Base-by-base conservation (phyloP, 2,329 filamentous ascomycete genomes). In the Hawksworthiomyces lignivorus region DNA sequence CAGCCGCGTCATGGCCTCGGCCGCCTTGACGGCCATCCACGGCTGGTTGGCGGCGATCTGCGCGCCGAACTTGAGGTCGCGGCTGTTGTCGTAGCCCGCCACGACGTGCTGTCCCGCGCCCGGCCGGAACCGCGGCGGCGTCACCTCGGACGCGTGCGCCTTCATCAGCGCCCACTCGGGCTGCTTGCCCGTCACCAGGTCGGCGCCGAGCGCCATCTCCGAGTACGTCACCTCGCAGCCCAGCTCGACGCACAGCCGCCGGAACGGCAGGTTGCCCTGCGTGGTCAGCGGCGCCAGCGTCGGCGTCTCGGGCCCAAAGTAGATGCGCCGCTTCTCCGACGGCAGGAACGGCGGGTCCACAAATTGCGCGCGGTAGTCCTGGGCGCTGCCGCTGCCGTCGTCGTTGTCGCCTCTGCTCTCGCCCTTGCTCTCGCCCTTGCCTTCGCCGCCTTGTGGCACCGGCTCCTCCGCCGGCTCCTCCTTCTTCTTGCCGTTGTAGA, bases 201-300 rank as follows among this genome's bases (percentile, higher is more conserved):
- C 89, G 62, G 94, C 68, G 21, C 87, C 82, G 75, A 98, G 85
- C 4, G 90, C 92, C 92, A 98, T 98, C 63, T 98, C 92, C 0
- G 90, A 97, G 68, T 95, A 98, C 0, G 92, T 98, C 36, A 94
- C 72, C 57, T 96, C 84, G 21, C 88, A 89, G 27, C 92, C 92
- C 19, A 97, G 74, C 42, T 89, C 84, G 11, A 87, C 82, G 56
- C 89, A 96, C 22, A 98, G 76, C 37, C 92, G 79, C 43, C 92
- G 82, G 68, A 95, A 98, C 1, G 92, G 92, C 36, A 97, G 72
- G 55, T 98, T 98, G 34, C 92, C 92, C 64, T 97, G 92, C 0
- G 92, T 98, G 1, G 92, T 98, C 36, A 98, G 72, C 27, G 92
- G 92, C 5, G 92, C 92, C n/a, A 98, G 70, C 10, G 89, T 79